Evolutionary conservation across 345 rosid species (phyloP).

Genomic region (Theobroma cacao): DNA sequence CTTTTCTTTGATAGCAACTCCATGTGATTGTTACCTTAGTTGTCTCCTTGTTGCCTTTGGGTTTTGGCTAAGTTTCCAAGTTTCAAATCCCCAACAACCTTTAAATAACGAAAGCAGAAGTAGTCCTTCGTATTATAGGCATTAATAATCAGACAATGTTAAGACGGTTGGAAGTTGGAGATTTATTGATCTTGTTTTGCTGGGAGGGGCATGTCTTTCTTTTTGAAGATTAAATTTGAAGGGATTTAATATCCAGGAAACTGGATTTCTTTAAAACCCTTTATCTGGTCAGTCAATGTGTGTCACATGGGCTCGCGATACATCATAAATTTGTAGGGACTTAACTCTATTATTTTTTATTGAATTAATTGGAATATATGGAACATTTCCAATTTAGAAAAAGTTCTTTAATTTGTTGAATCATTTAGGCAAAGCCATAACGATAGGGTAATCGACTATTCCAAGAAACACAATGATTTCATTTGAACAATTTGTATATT

Average conservation of each 20-base stretch:
- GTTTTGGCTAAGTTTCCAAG: background rate
- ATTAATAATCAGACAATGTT: background rate
- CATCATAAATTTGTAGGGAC: background rate
- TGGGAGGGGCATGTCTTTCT: background rate
- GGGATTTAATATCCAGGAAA: background rate
- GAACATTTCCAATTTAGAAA: background rate
- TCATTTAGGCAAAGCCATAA: background rate
- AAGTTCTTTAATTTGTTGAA: background rate
- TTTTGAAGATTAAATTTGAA: no score
- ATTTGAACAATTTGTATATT: background rate
- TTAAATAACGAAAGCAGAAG: background rate
- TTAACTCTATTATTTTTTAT: background rate
- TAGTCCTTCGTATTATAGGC: no score
- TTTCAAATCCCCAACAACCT: background rate
- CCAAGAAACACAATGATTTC: background rate
- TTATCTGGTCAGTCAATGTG: background rate
- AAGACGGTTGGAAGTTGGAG: background rate
- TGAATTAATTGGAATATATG: background rate
- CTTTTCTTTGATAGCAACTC: background rate
- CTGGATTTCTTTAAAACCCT: background rate
- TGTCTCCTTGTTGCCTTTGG: background rate
- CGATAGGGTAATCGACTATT: background rate
- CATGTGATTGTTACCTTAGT: background rate
- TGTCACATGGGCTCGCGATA: background rate
- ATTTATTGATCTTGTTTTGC: background rate